Conservation (phyloP, 192 early-diverging fungal genomes). For the Kappamyces sp. region DNA sequence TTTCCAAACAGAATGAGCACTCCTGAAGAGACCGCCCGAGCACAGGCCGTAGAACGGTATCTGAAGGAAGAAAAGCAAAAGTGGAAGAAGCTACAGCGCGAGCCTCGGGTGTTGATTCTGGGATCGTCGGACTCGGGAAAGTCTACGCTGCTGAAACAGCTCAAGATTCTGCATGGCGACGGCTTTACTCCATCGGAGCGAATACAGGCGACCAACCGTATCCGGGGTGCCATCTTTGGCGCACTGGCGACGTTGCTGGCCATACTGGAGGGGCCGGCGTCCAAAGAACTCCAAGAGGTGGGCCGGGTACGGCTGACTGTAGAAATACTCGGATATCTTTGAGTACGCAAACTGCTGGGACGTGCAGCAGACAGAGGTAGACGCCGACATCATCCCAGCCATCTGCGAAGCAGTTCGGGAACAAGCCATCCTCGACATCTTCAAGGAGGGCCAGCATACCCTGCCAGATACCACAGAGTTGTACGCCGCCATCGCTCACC, state of each 20-base stretch:
- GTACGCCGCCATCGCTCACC: not conserved
- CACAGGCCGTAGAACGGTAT: slow-evolving; percentile 6
- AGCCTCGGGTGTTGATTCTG: slow-evolving; percentile 33
- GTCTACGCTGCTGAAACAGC: slow-evolving; percentile 44
- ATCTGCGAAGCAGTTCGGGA: slow-evolving; percentile 2
- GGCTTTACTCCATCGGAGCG: slow-evolving; percentile 34
- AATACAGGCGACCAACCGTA: slow-evolving; percentile 3
- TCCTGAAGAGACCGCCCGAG: not conserved
- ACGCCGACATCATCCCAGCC: too few relatives aligned
- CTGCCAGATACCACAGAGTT: slow-evolving; percentile 9
- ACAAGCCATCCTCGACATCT: slow-evolving; percentile 17
- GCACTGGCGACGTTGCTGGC: slow-evolving; percentile 66
- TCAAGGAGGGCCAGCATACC: not conserved
- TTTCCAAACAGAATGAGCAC: too few relatives aligned
- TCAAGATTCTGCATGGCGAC: slow-evolving; percentile 39
- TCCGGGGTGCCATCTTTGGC: slow-evolving; percentile 36
- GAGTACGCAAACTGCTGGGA: not conserved
- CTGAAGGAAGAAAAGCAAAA: slow-evolving; percentile 7
- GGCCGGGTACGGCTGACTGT: not conserved
- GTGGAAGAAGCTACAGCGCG: slow-evolving; percentile 5
- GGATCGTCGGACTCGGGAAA: slow-evolving; percentile 46
- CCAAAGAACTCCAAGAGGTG: not conserved
- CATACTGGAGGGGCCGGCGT: not conserved
- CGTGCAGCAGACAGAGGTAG: too few relatives aligned
- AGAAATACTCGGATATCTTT: slow-evolving; percentile 1